phyloP scores from a whole-genome alignment of 1,284 basidiomycete genomes.

The Ceratobasidium sp. region DNA sequence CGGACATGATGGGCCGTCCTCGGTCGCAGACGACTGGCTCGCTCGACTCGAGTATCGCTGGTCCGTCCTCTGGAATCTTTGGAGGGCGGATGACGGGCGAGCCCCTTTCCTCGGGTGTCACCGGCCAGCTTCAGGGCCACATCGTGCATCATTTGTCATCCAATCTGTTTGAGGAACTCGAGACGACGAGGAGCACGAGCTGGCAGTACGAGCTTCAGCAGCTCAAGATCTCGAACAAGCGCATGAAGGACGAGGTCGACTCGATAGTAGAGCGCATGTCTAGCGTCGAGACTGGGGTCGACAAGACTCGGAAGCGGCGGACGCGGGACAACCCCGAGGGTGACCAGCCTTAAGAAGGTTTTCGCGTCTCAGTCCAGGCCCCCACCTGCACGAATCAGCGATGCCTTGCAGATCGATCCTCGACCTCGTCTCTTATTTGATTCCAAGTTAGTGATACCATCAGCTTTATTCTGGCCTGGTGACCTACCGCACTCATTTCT shows the following conservation, averaged over 20 bases:
- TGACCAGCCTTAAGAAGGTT: not conserved
- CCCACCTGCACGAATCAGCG: not conserved
- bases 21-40: slow-evolving; percentile 32
- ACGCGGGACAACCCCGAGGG: slow-evolving; percentile 24
- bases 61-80: slow-evolving; percentile 1
- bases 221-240: slow-evolving; percentile 77
- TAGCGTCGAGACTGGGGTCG: not conserved
- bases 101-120: slow-evolving; percentile 53
- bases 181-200: slow-evolving; percentile 71
- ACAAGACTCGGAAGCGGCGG: slow-evolving; percentile 25
- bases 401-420: not conserved
- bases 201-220: slow-evolving; percentile 96
- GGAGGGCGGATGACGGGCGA: slow-evolving; percentile 27
- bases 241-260: slow-evolving; percentile 74
- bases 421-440: not conserved
- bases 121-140: slow-evolving; percentile 48
- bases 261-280: slow-evolving; percentile 49
- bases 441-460: not conserved
- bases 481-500: slow-evolving; percentile 2
- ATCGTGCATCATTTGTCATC: slow-evolving; percentile 53
- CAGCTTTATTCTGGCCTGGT: not conserved
- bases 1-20: slow-evolving; percentile 27
- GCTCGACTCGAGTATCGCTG: slow-evolving; percentile 10
- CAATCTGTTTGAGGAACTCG: slow-evolving; percentile 81
- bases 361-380: not conserved